phyloP scores from a whole-genome alignment of 805 yeast species.

The Geotrichum ghanense region DNA sequence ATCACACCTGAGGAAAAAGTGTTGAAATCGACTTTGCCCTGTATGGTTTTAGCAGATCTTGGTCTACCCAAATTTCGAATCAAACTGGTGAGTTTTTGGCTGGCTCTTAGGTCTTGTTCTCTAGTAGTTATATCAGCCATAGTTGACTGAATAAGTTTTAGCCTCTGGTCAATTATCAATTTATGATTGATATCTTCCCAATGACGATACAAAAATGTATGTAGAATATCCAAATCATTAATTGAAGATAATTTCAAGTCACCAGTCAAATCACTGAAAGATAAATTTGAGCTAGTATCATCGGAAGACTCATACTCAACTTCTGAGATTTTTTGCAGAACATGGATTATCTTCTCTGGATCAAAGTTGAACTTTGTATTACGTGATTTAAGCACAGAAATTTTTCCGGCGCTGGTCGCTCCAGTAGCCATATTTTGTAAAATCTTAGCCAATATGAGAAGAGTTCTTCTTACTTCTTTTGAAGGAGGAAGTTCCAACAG shows the following conservation, averaged over 20 bases:
- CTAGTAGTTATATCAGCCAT: no score
- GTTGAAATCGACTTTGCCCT: background rate
- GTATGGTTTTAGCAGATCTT: background rate
- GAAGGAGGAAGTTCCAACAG: slow-evolving; percentile 14
- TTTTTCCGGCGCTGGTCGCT: slow-evolving; percentile 25
- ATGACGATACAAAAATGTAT: slow-evolving; percentile 38
- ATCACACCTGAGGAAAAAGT: background rate
- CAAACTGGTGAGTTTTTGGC: slow-evolving; percentile 7
- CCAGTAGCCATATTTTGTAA: slow-evolving; percentile 22
- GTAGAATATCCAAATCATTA: slow-evolving; percentile 29
- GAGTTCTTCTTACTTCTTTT: slow-evolving; percentile 13
- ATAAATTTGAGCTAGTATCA: slow-evolving; percentile 4
- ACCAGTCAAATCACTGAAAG: background rate
- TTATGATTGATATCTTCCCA: slow-evolving; percentile 29
- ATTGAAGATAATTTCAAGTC: background rate
- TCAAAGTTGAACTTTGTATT: no score
- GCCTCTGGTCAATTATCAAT: slow-evolving; percentile 13
- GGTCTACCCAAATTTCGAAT: slow-evolving; percentile 14
- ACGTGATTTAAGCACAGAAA: slow-evolving; percentile 33
- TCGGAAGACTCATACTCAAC: slow-evolving; percentile 7
- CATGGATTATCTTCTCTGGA: slow-evolving; percentile 33
- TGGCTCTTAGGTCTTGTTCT: background rate
- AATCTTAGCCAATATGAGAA: slow-evolving; percentile 20
- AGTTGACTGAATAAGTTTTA: slow-evolving; percentile 1
- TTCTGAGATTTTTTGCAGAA: slow-evolving; percentile 10